Evolutionary conservation across 306 rosid genomes (phyloP), one percentile per base, ranked within the genome.

Genomic region (Macrotyloma uniflorum): DNA sequence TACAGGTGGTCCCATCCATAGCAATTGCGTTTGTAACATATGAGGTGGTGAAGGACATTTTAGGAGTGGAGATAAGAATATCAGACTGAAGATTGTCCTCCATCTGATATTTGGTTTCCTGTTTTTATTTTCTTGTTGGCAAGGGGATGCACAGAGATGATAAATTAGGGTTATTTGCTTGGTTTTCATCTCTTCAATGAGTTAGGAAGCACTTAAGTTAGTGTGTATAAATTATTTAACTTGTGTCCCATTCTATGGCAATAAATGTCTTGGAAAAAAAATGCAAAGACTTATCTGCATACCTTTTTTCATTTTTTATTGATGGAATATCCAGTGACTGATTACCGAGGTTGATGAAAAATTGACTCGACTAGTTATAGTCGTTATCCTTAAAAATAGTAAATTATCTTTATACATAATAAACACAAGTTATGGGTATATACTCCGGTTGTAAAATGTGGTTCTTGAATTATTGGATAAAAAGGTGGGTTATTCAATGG

Each of bases 1-100:
- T 85, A 77, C 91, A 93, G 98, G 98, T 93, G 63, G 98, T 91
- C 68, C 98, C 98, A 55, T 93, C 98, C 15, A 93, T 93, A 79
- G 91, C 98, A 62, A 75, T 93, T 64, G 97, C 98, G 2, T 93
- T 93, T 76, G 98, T 93, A 67, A 46, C 97, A 3, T 93, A 93
- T 16, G 98, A 93, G 88, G 75, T 83, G 90, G 95, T 91, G 88
- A 93, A 93, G 87, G 98, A 93, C 67, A 36, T 93, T 83, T 80
- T 93, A 84, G 98, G 98, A 70, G 97, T 93, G 20, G 98, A 93
- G 90, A 87, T 93, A 80, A 87, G 95, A 76, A 93, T 93, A 83
- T 91, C 98, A 5, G 98, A 93, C 80, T 93, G 76, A 88, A 76
- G 81, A 33, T 22, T 75, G 45, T 47, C 26, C 33, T 63, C 68